A percentile compares a stretch with the other conserved stretches of the same genome.
Conservation (phyloP, 768 basidiomycete genomes). For the Amanita pseudoporphyria region DNA sequence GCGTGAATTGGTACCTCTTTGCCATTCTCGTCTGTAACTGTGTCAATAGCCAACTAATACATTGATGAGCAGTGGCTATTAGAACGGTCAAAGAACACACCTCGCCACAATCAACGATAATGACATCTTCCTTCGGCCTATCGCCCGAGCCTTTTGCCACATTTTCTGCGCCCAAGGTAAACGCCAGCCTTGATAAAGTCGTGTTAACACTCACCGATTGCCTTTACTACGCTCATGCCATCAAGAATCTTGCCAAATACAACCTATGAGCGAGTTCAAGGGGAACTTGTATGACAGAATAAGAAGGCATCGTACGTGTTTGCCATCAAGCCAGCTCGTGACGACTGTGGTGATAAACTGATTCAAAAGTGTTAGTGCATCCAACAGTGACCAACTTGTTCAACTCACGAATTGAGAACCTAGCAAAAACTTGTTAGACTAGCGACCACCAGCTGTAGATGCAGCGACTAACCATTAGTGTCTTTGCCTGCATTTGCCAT, state of each 20-base stretch:
- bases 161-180: constrained; percentile 43
- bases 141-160: constrained; percentile 63
- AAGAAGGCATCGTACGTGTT: constrained; percentile 47
- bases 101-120: constrained; percentile 85
- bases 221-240: constrained; percentile 78
- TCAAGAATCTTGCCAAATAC: constrained; percentile 91
- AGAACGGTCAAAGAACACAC: constrained; percentile 29
- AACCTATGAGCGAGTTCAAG: constrained; percentile 37
- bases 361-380: constrained; percentile 6
- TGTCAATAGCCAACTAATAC: constrained; percentile 42
- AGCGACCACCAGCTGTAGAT: not conserved
- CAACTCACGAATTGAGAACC: constrained; percentile 79
- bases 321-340: constrained; percentile 87
- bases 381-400: not conserved
- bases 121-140: constrained; percentile 66
- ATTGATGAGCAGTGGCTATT: constrained; percentile 2
- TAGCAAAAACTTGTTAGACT: constrained; percentile 19
- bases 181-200: not conserved
- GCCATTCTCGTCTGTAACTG: constrained; percentile 49
- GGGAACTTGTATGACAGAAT: not conserved
- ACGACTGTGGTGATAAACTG: constrained; percentile 90
- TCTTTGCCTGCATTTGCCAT: constrained; percentile 95
- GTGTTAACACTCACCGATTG: constrained; percentile 49
- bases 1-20: constrained; percentile 89
- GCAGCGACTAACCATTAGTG: constrained; percentile 63